phyloP scores from a whole-genome alignment of 805 yeast species.

The Candida namnaoensis region DNA sequence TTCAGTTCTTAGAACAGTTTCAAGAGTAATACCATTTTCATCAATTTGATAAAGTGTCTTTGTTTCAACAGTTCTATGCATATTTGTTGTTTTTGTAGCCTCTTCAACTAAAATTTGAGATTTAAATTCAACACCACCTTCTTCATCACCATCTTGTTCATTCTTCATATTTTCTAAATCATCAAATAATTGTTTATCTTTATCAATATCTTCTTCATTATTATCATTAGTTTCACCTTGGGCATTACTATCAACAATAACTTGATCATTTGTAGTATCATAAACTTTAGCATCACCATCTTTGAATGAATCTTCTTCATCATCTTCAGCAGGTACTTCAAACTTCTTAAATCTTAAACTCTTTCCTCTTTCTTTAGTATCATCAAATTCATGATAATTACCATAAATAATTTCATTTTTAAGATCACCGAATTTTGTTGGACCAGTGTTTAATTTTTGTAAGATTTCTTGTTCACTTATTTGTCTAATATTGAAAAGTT shows the following conservation, averaged over 20 bases:
- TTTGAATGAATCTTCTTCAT: slow-evolving; percentile 6
- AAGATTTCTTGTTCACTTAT: slow-evolving; percentile 10
- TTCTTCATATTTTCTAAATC: slow-evolving; percentile 14
- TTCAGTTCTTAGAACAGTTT: slow-evolving; percentile 19
- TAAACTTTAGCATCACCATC: slow-evolving; percentile 8
- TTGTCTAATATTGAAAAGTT: slow-evolving; percentile 4
- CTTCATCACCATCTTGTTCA: slow-evolving; percentile 17
- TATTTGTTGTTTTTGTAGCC: slow-evolving; percentile 5
- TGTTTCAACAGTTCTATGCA: slow-evolving; percentile 5
- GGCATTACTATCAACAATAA: slow-evolving; percentile 6
- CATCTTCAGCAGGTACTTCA: slow-evolving; percentile 3
- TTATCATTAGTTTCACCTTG: neutral
- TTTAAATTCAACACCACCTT: slow-evolving; percentile 19
- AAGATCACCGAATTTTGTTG: slow-evolving; percentile 11
- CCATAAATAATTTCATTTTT: slow-evolving; percentile 11
- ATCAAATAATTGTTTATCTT: slow-evolving; percentile 15
- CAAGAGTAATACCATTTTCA: slow-evolving; percentile 17
- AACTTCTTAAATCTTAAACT: slow-evolving; percentile 14
- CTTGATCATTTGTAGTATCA: slow-evolving; percentile 10
- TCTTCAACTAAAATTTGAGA: slow-evolving; percentile 11
- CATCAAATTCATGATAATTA: slow-evolving; percentile 9
- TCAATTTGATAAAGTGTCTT: slow-evolving; percentile 18
- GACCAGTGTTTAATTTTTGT: slow-evolving; percentile 10
- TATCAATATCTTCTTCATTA: slow-evolving; percentile 5
- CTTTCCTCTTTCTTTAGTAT: slow-evolving; percentile 7